A percentile compares a stretch with the other conserved stretches of the same genome.
These are phyloP conservation scores for Asparagopsis taxiformis DNA, from an alignment of 31 red algal species.

Conservation along the genomic window DNA sequence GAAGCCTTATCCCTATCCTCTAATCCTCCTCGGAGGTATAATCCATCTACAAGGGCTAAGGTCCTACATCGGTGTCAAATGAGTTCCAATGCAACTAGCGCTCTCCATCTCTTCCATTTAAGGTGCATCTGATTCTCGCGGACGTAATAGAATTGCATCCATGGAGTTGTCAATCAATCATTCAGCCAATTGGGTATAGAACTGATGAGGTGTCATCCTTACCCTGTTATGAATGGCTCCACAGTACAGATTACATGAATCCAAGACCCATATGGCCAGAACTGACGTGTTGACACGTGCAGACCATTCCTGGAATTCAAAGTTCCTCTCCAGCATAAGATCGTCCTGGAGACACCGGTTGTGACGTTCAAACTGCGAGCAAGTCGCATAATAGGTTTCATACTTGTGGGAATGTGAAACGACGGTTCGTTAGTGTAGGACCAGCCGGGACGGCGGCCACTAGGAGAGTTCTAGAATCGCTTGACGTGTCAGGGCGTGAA, in stretches of 20 bases:
- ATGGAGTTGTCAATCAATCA: slow-evolving; percentile 17
- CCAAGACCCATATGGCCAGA: slow-evolving; percentile 4
- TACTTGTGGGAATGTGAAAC: neutral
- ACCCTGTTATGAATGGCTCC: neutral
- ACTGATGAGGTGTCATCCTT: slow-evolving; percentile 5
- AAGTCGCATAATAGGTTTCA: slow-evolving; percentile 25
- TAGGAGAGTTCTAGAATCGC: too few species aligned
- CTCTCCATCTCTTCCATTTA: neutral
- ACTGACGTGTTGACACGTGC: slow-evolving; percentile 9
- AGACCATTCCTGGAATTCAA: slow-evolving; percentile 11
- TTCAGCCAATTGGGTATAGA: slow-evolving; percentile 21
- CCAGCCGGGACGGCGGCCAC: too few species aligned
- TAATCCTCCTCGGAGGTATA: too few species aligned
- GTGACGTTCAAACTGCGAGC: slow-evolving; percentile 22
- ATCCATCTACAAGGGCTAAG: too few species aligned
- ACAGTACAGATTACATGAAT: slow-evolving; percentile 19
- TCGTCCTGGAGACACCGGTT: slow-evolving; percentile 46
- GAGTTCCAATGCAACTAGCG: slow-evolving; percentile 5
- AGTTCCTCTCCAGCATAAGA: slow-evolving; percentile 28
- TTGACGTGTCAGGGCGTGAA: too few species aligned
- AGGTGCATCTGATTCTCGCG: neutral
- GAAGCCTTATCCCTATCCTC: too few species aligned
- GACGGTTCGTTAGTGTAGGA: too few species aligned
- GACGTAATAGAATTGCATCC: neutral
- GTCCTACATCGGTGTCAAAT: slow-evolving; percentile 12